A percentile compares a stretch with the other conserved stretches of the same genome.
These are phyloP conservation scores for Spencermartinsiella europaea DNA, from an alignment of 805 yeast species.

Conservation along the genomic window DNA sequence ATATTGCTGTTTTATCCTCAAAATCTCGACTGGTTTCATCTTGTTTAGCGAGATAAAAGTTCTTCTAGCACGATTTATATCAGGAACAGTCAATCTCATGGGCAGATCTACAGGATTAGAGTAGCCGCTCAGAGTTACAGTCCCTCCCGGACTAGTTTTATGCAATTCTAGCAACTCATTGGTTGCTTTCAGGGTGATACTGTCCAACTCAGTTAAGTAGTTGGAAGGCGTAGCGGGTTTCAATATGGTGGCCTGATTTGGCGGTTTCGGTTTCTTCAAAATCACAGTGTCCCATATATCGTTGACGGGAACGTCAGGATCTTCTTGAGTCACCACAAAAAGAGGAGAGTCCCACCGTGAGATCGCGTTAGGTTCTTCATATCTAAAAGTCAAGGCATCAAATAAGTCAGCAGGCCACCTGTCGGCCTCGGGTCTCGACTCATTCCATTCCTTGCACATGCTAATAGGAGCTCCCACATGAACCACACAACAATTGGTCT, in stretches of 20 bases:
- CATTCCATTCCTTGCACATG: slow-evolving; percentile 60
- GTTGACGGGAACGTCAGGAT: slow-evolving; percentile 52
- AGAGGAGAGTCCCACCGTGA: slow-evolving; percentile 94
- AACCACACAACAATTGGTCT: slow-evolving; percentile 77
- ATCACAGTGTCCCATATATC: slow-evolving; percentile 51
- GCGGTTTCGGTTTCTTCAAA: slow-evolving; percentile 51
- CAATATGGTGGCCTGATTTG: slow-evolving; percentile 78
- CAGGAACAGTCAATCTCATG: slow-evolving; percentile 58
- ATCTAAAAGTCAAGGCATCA: slow-evolving; percentile 70
- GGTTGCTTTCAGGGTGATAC: slow-evolving; percentile 60
- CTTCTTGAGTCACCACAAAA: slow-evolving; percentile 59
- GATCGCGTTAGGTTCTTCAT: slow-evolving; percentile 86
- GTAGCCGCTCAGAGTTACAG: slow-evolving; percentile 34
- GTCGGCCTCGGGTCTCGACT: slow-evolving; percentile 20
- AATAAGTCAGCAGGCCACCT: slow-evolving; percentile 66
- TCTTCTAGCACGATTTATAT: slow-evolving; percentile 76
- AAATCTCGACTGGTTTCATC: slow-evolving; percentile 66
- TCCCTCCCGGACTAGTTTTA: slow-evolving; percentile 39
- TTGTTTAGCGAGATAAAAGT: slow-evolving; percentile 77
- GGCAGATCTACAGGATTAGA: slow-evolving; percentile 58
- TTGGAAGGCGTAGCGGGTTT: slow-evolving; percentile 75
- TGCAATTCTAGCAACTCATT: slow-evolving; percentile 59
- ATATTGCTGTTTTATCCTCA: slow-evolving; percentile 65
- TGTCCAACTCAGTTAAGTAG: slow-evolving; percentile 74
- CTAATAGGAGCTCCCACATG: slow-evolving; percentile 70